phyloP scores from a whole-genome alignment of 1,284 basidiomycete genomes.

The Leccinum pseudoinsigne region DNA sequence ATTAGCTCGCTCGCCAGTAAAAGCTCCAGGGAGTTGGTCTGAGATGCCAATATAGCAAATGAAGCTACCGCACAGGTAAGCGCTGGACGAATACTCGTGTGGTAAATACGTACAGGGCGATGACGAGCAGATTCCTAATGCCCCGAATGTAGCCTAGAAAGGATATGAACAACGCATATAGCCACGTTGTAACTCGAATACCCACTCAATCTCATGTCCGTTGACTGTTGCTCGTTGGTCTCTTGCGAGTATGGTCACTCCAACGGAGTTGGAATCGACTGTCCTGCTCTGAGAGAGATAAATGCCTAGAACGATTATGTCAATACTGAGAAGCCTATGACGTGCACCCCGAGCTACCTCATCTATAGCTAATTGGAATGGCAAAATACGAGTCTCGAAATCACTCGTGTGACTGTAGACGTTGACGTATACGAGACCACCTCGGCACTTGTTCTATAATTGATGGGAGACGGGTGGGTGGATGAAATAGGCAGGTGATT shows the following conservation, averaged over 20 bases:
- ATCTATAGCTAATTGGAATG: conserved; percentile 79
- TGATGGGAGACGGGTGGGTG: conserved; percentile 43
- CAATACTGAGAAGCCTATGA: neutral
- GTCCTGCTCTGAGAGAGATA: conserved; percentile 62
- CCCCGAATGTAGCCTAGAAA: conserved; percentile 59
- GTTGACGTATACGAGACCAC: conserved; percentile 63
- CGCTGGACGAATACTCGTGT: neutral
- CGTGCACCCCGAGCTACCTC: conserved; percentile 40
- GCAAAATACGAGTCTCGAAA: conserved; percentile 66
- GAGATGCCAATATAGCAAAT: conserved; percentile 66
- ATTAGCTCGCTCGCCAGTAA: conserved; percentile 60
- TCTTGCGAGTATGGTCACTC: conserved; percentile 74
- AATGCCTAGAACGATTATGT: conserved; percentile 47
- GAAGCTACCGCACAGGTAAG: conserved; percentile 42
- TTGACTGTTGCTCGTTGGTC: conserved; percentile 62
- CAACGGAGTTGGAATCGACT: conserved; percentile 50
- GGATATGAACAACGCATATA: conserved; percentile 7
- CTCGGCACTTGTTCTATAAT: conserved; percentile 75
- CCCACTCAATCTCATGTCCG: conserved; percentile 55
- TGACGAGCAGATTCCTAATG: conserved; percentile 58
- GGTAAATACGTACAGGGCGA: conserved; percentile 50
- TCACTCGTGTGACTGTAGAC: conserved; percentile 66
- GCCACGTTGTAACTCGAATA: conserved; percentile 10
- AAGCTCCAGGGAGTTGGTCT: conserved; percentile 71
- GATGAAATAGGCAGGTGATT: conserved; percentile 49